Evolutionary conservation across 2,329 filamentous ascomycete species (phyloP), one percentile per base, ranked within the genome.

Genomic region (Triangularia setosa): DNA sequence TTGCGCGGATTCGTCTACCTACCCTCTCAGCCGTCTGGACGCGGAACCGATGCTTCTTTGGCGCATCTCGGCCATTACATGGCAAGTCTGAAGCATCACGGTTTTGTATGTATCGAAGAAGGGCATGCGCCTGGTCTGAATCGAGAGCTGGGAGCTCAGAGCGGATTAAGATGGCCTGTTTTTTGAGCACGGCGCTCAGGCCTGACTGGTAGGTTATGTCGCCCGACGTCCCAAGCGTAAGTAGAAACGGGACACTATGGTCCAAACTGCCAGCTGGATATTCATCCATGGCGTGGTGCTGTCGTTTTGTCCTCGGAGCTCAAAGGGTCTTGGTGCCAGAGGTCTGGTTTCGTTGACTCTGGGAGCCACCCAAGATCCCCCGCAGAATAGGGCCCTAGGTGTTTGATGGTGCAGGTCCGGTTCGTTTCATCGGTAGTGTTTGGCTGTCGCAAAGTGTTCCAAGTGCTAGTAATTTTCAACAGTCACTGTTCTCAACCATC

Each of bases 181-280:
- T 84, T 71, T 84, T 82, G 48, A 90, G 80, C 60, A 81, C 81
- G 56, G 79, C 79, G 69, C 83, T 78, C 58, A 80, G 70, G 61
- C 78, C 72, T 64, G 80, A 75, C 69, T 80, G 73, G 69, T 81
- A 69, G 25, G 74, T 71, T 76, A 23, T 12, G 8, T 71, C 69
- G 74, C 74, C 73, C 78, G 75, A 82, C 33, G 97, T 83, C 12
- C 94, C 95, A 40, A 92, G 92, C 33, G 96, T 84, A 56, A 96
- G 81, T 66, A 98, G 79, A 64, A 97, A 84, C 35, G 94, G 94
- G 72, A 96, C 84, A 78, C 95, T 96, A 78, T 95, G 93, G 75
- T 89, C 87, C 76, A 96, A 82, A 80, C 93, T 96, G 77, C 89
- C 90, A 64, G 80, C 76, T 62, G 91, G 90, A 78, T 92, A 94